These are phyloP conservation scores for Fagopyrum tataricum DNA, from an alignment of 148 eudicot genomes.

Conservation along the genomic window DNA sequence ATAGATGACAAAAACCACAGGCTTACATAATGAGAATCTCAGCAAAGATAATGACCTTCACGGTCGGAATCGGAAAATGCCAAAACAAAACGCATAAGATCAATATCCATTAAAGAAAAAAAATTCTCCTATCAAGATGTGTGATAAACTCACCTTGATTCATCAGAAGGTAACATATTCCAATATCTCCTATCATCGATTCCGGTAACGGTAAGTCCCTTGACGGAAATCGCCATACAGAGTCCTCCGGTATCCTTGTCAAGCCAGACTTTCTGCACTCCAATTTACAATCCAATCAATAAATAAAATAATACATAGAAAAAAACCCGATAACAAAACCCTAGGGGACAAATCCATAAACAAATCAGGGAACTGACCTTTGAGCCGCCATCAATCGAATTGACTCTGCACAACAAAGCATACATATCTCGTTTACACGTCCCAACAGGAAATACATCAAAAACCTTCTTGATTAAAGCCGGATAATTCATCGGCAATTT, in stretches of 20 bases:
- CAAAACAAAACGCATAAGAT: not conserved
- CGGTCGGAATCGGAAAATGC: not conserved
- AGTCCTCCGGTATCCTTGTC: conserved; percentile 19
- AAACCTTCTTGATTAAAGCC: conserved; percentile 34
- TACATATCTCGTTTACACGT: conserved; percentile 63
- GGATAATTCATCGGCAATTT: conserved; percentile 61
- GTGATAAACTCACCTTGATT: conserved; percentile 17
- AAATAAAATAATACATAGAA: not conserved
- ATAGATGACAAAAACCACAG: not conserved
- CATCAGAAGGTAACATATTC: conserved; percentile 19
- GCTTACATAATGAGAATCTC: not conserved
- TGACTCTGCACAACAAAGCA: conserved; percentile 43
- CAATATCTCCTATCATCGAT: conserved; percentile 24
- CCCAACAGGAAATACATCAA: conserved; percentile 21
- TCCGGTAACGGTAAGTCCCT: conserved; percentile 21
- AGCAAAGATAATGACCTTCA: conserved; percentile 1
- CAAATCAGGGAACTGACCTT: conserved; percentile 35
- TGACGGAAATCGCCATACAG: conserved; percentile 16
- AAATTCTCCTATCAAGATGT: not conserved
- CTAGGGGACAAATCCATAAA: not conserved
- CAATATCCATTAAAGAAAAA: not conserved
- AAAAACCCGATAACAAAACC: not conserved
- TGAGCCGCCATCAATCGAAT: conserved; percentile 54
- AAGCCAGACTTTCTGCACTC: conserved; percentile 18
- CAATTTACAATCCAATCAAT: not conserved